Percentiles rank a stretch among this genome's conserved stretches.
These are phyloP conservation scores for Hypoxylon fragiforme DNA, from an alignment of 495 filamentous ascomycete genomes.

Conservation along the genomic window DNA sequence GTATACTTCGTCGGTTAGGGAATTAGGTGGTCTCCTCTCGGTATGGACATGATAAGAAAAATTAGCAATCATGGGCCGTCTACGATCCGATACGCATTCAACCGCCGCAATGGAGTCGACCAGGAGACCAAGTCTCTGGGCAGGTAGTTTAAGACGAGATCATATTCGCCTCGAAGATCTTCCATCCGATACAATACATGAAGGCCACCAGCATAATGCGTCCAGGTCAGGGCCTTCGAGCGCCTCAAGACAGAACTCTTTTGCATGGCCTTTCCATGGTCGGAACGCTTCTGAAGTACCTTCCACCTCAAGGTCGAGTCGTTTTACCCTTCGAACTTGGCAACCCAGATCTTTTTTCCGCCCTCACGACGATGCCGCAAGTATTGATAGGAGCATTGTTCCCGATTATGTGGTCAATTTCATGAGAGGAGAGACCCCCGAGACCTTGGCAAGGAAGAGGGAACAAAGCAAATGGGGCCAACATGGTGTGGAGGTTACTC, in stretches of 20 bases:
- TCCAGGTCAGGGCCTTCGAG: slow-evolving; percentile 27
- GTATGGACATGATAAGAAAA: slow-evolving; percentile 18
- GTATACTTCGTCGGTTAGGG: slow-evolving; percentile 18
- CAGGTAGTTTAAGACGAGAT: slow-evolving; percentile 30
- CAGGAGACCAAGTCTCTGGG: slow-evolving; percentile 30
- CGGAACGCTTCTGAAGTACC: slow-evolving; percentile 28
- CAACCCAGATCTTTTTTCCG: slow-evolving; percentile 35
- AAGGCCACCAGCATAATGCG: slow-evolving; percentile 19
- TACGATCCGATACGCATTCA: slow-evolving; percentile 32
- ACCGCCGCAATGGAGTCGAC: slow-evolving; percentile 19
- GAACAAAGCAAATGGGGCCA: slow-evolving; percentile 42
- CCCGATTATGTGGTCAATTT: slow-evolving; percentile 53
- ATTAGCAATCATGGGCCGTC: slow-evolving; percentile 21
- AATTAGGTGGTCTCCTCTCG: slow-evolving; percentile 12
- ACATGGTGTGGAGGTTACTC: slow-evolving; percentile 37
- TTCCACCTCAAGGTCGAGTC: slow-evolving; percentile 36
- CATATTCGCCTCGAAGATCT: slow-evolving; percentile 30
- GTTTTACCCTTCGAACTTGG: slow-evolving; percentile 37
- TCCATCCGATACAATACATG: slow-evolving; percentile 10
- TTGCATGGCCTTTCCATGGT: slow-evolving; percentile 38
- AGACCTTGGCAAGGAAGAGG: slow-evolving; percentile 46
- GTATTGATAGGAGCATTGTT: slow-evolving; percentile 43
- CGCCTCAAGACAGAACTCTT: slow-evolving; percentile 27
- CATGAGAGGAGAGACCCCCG: slow-evolving; percentile 48
- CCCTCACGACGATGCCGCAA: slow-evolving; percentile 33